A percentile compares a stretch with the other conserved stretches of the same genome.
Evolutionary conservation across 1,284 basidiomycete genomes (phyloP).

Genomic region (Fomitiporia mediterranea): DNA sequence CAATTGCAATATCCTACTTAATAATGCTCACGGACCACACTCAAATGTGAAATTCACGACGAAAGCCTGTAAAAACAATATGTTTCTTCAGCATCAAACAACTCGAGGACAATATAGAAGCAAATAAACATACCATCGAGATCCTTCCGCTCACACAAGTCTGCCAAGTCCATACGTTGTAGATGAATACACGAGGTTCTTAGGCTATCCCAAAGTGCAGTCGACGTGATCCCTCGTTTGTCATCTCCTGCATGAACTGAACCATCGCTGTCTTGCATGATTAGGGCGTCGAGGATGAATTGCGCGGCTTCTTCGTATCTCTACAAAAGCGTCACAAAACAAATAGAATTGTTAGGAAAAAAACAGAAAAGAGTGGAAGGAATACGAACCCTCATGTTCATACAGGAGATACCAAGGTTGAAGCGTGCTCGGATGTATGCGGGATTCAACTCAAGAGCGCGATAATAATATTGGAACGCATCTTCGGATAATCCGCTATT

Average conservation of each 20-base stretch:
- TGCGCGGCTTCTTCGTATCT: constrained; percentile 80
- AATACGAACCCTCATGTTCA: constrained; percentile 70
- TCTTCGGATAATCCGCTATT: constrained; percentile 84
- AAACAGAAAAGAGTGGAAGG: background rate
- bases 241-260: constrained; percentile 51
- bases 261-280: constrained; percentile 77
- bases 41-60: constrained; percentile 18
- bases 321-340: constrained; percentile 32
- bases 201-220: constrained; percentile 80
- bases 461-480: constrained; percentile 87
- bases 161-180: constrained; percentile 68
- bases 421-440: constrained; percentile 91
- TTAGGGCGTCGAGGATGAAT: constrained; percentile 81
- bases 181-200: constrained; percentile 76
- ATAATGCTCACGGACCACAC: constrained; percentile 2
- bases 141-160: constrained; percentile 63
- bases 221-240: constrained; percentile 67
- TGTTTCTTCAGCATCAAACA: constrained; percentile 12
- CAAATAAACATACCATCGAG: constrained; percentile 54
- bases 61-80: constrained; percentile 8
- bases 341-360: constrained; percentile 3
- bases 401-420: constrained; percentile 88
- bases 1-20: too few relatives aligned
- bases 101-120: background rate
- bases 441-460: constrained; percentile 87